phyloP scores from a whole-genome alignment of 768 basidiomycete genomes.

The Trametes sanguinea region DNA sequence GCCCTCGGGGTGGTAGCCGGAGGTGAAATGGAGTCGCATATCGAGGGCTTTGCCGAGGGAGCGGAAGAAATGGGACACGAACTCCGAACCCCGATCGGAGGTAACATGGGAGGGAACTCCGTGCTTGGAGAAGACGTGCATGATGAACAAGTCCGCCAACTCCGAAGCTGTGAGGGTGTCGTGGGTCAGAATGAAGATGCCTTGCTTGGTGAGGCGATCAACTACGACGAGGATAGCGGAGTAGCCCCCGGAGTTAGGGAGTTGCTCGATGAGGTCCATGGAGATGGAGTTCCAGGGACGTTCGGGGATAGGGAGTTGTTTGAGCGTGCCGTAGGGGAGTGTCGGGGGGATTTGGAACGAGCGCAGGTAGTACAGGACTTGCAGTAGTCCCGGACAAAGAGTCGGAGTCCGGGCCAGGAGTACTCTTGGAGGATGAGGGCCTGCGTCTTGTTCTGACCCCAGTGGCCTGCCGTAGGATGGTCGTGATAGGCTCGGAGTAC shows the following conservation, averaged over 20 bases:
- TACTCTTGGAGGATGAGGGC: background rate
- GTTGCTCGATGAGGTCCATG: too few species aligned
- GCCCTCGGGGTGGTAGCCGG: too few species aligned
- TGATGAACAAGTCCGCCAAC: too few species aligned
- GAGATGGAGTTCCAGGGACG: background rate
- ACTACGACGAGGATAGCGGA: too few species aligned
- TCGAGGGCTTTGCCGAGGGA: too few species aligned
- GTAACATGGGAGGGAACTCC: too few species aligned
- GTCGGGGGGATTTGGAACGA: background rate
- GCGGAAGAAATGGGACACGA: too few species aligned
- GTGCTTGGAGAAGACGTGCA: too few species aligned
- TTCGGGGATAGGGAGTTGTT: background rate
- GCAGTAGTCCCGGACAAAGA: background rate
- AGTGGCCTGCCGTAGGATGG: background rate
- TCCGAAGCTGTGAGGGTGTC: constrained; percentile 26
- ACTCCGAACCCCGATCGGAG: too few species aligned
- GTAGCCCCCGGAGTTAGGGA: too few species aligned
- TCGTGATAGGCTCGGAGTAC: background rate
- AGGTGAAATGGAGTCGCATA: too few species aligned
- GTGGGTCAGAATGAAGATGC: constrained; percentile 29
- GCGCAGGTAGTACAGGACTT: background rate
- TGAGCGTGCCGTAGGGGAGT: background rate
- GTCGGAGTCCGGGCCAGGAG: background rate
- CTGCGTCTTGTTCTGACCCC: background rate
- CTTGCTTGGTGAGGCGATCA: background rate